Percentiles rank a stretch among this genome's conserved stretches.
phyloP scores from a whole-genome alignment of 2,329 filamentous ascomycete genomes.

The Fusarium lyarnte region DNA sequence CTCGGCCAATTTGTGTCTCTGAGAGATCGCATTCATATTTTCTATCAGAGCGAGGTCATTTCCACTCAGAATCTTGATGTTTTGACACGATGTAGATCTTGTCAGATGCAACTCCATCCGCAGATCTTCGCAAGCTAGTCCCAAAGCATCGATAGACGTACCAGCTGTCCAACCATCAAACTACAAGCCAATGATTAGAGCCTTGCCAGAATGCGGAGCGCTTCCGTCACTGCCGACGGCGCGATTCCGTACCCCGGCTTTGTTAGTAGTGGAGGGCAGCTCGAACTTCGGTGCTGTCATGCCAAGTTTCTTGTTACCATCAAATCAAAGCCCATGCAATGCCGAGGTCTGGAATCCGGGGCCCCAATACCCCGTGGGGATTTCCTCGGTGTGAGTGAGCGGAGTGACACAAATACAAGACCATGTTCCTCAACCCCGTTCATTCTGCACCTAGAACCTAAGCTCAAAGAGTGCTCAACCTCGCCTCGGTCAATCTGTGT shows the following conservation, averaged over 20 bases:
- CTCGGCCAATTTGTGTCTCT: fast-evolving
- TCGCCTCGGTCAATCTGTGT: fast-evolving
- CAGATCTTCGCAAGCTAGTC: not conserved
- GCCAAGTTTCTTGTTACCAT: fast-evolving
- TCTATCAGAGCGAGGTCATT: not conserved
- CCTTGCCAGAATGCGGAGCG: not conserved
- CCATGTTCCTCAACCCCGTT: not conserved
- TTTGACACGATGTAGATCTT: not conserved
- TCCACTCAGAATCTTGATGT: not conserved
- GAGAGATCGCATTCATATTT: fast-evolving
- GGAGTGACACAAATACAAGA: not conserved
- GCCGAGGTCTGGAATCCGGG: not conserved
- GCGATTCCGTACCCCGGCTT: not conserved
- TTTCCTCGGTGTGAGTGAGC: not conserved
- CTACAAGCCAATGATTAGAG: not conserved
- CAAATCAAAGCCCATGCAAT: not conserved
- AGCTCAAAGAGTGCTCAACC: not conserved
- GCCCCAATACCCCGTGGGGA: not conserved
- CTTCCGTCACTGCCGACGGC: not conserved
- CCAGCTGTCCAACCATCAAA: not conserved
- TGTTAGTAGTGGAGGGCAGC: not conserved
- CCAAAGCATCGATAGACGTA: not conserved
- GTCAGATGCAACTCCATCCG: not conserved
- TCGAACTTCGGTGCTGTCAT: fast-evolving
- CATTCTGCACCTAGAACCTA: no score